Base-by-base conservation (phyloP, 2,329 filamentous ascomycete genomes). In the Elsinoe arachidis region DNA sequence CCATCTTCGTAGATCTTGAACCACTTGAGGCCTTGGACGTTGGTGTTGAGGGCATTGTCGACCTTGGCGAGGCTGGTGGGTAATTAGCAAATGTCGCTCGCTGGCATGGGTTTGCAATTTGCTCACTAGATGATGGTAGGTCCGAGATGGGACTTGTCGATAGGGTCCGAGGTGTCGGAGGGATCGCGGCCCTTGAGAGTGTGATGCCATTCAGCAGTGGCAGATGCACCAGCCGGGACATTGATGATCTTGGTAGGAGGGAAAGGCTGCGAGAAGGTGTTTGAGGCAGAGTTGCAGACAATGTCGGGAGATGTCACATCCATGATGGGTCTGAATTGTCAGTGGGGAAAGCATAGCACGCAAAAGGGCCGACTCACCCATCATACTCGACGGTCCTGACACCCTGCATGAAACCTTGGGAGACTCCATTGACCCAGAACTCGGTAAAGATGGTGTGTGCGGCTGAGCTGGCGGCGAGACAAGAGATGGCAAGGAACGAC, bases 1-100 rank as follows among this genome's bases (percentile, higher is more conserved):
- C 76, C 74, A 60, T 77, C 72, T 59, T 77, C 72, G 62, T 74
- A 77, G 60, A 81, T 74, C 70, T 81, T 81, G 72, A 80, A 80
- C 76, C 76, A 81, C 44, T 60, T 58, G n/a, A 58, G 51, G 3
- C 68, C 66, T n/a, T 74, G 70, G 1, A 74, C 74, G 58, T 74
- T 70, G 51, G 77, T 76, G 0, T 69, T 73, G 30, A 72, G 66
- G 2, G 79, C 74, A 63, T 80, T 74, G 19, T 30, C 26, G 26
- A 30, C 26, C 26, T 30, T 30, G 26, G 26, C 26, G 26, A 30
- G 26, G 26, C 26, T 30, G 26, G 9, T 30, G 26, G 26, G 26
- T 5, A 68, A 59, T 39, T n/a, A 39, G 37, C 7, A 9, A n/a
- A 39, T n/a, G 5, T 39, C 5, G n/a, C 14, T 39, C 5, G 12